Evolutionary conservation across 2,329 filamentous ascomycete species (phyloP), one percentile per base, ranked within the genome.

Genomic region (Rugonectria rugulosa): DNA sequence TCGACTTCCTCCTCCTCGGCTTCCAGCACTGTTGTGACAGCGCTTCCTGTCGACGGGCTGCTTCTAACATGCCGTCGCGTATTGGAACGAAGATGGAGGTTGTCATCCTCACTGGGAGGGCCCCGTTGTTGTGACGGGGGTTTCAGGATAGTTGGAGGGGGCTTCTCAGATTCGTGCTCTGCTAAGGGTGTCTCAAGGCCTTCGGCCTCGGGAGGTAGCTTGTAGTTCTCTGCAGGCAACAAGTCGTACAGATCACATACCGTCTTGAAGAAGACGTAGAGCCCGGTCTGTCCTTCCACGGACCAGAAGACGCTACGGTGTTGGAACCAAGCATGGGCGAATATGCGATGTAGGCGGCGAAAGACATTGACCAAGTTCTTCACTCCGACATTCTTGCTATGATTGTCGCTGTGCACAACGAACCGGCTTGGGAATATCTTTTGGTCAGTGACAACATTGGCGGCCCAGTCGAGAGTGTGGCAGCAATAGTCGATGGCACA

Each of bases 401-500:
- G 82, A 32, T 78, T 79, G 70, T 84, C 83, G 52, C 74, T 77
- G 23, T 81, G 68, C 8, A 83, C 76, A 47, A 84, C 81, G 61
- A 96, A 85, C 48, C 95, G 86, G 65, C 91, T 96, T 1, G 95
- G 94, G 72, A 99, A 99, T 70, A 95, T 90, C 79, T 97, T 97
- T 50, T 92, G 90, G 67, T 92, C 95, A 3, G 94, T 97, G 53
- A 99, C 88, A 17, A 94, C 90, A 68, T 96, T 97, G 53, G 92
- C 93, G 3, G 95, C 95, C 92, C 94, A 98, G 77, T 99, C 95
- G 37, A 99, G 87, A 0, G 95, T 99, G 73, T 99, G 95, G 73
- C 94, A 98, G 82, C 93, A 97, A 78, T 99, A 99, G 77, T 99
- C 95, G 70, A 99, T 97, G 46, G 95, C 95, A 75, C 94, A 97